Base-by-base conservation (phyloP, 2,329 filamentous ascomycete species). In the Fusarium napiforme region DNA sequence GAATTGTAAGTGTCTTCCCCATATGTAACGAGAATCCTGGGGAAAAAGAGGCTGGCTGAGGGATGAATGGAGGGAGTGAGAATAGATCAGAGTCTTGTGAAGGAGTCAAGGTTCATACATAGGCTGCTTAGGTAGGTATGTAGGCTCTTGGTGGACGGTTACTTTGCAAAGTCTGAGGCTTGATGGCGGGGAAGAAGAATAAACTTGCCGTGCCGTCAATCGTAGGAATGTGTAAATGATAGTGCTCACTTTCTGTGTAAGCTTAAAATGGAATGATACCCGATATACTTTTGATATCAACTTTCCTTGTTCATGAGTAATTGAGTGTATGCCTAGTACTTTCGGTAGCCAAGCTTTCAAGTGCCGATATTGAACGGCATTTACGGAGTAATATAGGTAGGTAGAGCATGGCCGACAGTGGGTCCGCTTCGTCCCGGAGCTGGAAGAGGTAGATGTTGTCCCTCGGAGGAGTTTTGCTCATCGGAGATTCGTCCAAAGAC, bases 41-140 rank as follows among this genome's bases (percentile, higher is more conserved):
- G 9, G 8, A 19, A 28, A 28, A 66, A 26, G 52, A 53, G 52
- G 46, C 62, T 43, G 64, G 47, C 37, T 40, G 49, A 19, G 23
- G 21, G 19, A 28, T 36, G 49, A 18, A 52, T 23, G 49, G 64
- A 40, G 56, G 66, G 69, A 28, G 69, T 72, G 69, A 55, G 46
- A 14, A 40, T 72, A 69, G 34, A 57, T 56, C 23, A 19, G 26
- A n/a, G 19, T 32, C 28, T 53, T 34, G 52, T 40, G 28, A 49
- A 49, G 18, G 45, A 37, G 34, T 45, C 21, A 55, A 62, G 43
- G 56, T n/a, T 39, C 14, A 34, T 30, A 30, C 12, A 32, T 30
- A 30, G 32, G 32, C 32, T 34, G 32, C 32, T 14, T 56, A 43
- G 21, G 34, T 36, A 21, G 21, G 32, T 23, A 23, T 23, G 23